Evolutionary conservation across 2,329 filamentous ascomycete species (phyloP).

Genomic region (Venturia nashicola): DNA sequence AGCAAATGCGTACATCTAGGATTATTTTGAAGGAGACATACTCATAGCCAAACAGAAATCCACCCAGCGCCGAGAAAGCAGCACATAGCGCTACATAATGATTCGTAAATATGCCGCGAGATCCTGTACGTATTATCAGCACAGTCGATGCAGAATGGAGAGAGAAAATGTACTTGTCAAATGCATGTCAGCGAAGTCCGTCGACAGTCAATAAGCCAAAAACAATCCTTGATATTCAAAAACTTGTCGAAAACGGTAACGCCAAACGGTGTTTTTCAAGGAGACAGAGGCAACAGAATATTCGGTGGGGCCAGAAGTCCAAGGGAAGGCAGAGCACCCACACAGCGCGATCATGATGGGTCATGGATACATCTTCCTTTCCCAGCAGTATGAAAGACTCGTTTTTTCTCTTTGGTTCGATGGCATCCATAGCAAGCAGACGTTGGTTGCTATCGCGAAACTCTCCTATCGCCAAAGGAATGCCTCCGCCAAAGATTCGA

Average conservation of each 20-base stretch:
- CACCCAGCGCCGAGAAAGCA: constrained; percentile 37
- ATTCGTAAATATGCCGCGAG: constrained; percentile 35
- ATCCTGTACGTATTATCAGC: constrained; percentile 17
- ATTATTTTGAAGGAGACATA: constrained; percentile 12
- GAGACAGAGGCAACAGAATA: not conserved
- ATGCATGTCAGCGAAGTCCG: not conserved
- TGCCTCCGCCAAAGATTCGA: not conserved
- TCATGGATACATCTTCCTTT: not conserved
- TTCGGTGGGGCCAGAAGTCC: not conserved
- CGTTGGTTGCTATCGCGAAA: too few relatives aligned
- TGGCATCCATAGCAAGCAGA: not conserved
- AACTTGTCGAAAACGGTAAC: not conserved
- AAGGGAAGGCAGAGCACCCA: not conserved
- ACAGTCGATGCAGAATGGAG: not conserved
- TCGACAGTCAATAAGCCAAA: not conserved
- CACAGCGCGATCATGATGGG: not conserved
- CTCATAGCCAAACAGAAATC: constrained; percentile 39
- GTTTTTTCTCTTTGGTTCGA: not conserved
- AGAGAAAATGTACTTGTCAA: not conserved
- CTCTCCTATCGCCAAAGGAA: not conserved
- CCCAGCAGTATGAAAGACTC: not conserved
- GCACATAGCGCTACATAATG: constrained; percentile 40
- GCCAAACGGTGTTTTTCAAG: not conserved
- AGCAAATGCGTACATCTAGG: not conserved
- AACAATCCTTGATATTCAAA: not conserved